Conservation (phyloP, 441 rosid species). For the Adansonia grandidieri region DNA sequence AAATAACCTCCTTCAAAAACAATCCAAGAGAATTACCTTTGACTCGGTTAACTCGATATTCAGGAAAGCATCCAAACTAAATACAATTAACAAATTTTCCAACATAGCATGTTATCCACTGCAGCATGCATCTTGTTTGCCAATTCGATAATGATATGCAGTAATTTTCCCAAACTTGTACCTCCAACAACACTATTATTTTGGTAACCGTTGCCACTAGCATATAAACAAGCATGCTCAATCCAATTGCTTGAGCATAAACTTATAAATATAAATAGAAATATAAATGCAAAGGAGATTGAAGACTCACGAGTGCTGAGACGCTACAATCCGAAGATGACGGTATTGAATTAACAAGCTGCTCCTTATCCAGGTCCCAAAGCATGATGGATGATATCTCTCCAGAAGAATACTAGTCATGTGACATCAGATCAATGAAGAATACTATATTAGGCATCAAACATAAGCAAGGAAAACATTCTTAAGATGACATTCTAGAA, state of each 20-base stretch:
- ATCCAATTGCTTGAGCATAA: background rate
- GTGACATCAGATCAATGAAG: slow-evolving; percentile 28
- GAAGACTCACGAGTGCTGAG: slow-evolving; percentile 73
- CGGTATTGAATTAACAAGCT: slow-evolving; percentile 69
- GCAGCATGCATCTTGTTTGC: background rate
- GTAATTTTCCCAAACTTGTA: background rate
- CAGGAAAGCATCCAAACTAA: slow-evolving; percentile 15
- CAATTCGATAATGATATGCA: slow-evolving; percentile 1
- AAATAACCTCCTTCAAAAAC: background rate
- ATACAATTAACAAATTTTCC: background rate
- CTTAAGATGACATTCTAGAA: slow-evolving; percentile 18
- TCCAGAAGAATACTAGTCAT: slow-evolving; percentile 81
- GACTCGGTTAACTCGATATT: background rate
- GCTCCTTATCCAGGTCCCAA: slow-evolving; percentile 96
- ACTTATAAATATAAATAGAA: background rate
- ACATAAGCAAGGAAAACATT: background rate
- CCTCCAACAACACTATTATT: background rate
- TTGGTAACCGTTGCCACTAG: too few species aligned
- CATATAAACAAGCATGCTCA: background rate
- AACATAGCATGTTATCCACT: too few species aligned
- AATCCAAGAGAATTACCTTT: background rate
- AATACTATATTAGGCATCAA: slow-evolving; percentile 18
- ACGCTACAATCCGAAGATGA: slow-evolving; percentile 75
- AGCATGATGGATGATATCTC: slow-evolving; percentile 79
- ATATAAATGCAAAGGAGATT: background rate